Conservation (phyloP, 345 rosid genomes). For the Eucalyptus brandiana region DNA sequence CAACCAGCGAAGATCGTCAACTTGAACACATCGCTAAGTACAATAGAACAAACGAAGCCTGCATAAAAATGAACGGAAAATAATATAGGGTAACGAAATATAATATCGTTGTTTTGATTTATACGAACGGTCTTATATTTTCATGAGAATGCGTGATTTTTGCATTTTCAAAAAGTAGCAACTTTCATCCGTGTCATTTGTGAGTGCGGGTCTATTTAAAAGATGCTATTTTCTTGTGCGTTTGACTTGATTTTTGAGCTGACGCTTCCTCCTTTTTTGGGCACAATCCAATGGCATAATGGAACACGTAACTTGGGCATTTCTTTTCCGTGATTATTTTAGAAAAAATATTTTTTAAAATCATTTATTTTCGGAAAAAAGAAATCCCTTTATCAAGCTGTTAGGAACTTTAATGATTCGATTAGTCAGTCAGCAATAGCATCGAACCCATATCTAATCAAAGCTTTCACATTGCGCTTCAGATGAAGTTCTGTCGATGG, state of each 20-base stretch:
- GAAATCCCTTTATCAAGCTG: not conserved
- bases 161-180: not conserved
- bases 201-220: not conserved
- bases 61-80: not conserved
- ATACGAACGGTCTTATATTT: not conserved
- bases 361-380: not conserved
- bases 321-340: not conserved
- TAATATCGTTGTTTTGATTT: not conserved
- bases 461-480: not conserved
- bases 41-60: not conserved
- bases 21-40: not conserved
- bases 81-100: too few relatives aligned
- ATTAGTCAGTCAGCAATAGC: not conserved
- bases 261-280: too few relatives aligned
- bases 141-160: not conserved
- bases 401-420: not conserved
- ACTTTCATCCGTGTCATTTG: not conserved
- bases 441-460: not conserved
- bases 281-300: too few relatives aligned
- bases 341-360: not conserved
- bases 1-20: not conserved
- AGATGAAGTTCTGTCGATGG: not conserved
- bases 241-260: too few relatives aligned
- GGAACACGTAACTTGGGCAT: too few relatives aligned
- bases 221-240: too few relatives aligned